Conservation (phyloP, 345 rosid genomes). For the Populus euphratica region DNA sequence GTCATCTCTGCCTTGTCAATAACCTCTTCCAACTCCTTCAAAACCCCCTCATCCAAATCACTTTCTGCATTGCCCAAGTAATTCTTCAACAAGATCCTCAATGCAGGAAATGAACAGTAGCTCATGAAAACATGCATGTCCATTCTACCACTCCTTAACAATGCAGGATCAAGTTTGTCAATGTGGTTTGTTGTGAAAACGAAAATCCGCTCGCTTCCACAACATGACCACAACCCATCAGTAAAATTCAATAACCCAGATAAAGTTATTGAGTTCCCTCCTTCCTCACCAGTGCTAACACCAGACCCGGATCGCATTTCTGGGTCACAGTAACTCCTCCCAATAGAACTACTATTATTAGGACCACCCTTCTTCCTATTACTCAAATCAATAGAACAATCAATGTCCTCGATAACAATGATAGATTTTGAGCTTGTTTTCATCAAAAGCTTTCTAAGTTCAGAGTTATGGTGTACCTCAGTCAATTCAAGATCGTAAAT, state of each 20-base stretch:
- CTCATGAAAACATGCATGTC: constrained; percentile 94
- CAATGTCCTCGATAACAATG: constrained; percentile 89
- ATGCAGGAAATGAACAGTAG: constrained; percentile 60
- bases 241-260: constrained; percentile 92
- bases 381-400: constrained; percentile 72
- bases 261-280: constrained; percentile 62
- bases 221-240: constrained; percentile 96
- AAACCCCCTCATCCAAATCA: constrained; percentile 27
- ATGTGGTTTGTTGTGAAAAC: constrained; percentile 92
- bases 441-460: constrained; percentile 75
- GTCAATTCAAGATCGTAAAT: constrained; percentile 93
- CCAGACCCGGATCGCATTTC: constrained; percentile 46
- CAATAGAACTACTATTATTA: background rate
- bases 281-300: constrained; percentile 30
- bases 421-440: constrained; percentile 89
- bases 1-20: constrained; percentile 74
- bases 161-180: constrained; percentile 86
- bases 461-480: constrained; percentile 87
- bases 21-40: constrained; percentile 44
- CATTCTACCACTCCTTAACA: constrained; percentile 91
- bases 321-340: constrained; percentile 39
- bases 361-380: constrained; percentile 48
- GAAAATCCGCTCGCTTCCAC: constrained; percentile 94
- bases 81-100: constrained; percentile 67
- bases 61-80: constrained; percentile 49